Conservation (phyloP, 352 stramenopile genomes). For the Globisporangium orthogonon region DNA sequence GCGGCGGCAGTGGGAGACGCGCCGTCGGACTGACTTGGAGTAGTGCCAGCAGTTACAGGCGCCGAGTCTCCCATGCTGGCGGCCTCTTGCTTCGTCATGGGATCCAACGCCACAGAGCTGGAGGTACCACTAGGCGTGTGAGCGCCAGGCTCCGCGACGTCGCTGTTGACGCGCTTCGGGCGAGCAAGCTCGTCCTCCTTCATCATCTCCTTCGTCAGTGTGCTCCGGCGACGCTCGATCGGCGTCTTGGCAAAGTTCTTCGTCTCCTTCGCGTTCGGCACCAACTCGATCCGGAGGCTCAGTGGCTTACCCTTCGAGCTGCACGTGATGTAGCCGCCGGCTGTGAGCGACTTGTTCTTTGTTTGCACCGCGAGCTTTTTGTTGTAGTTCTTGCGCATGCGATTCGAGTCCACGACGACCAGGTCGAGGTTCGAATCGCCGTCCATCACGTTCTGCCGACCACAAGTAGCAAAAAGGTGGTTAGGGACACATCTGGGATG, state of each 20-base stretch:
- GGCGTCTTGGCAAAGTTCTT: slow-evolving; percentile 45
- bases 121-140: slow-evolving; percentile 37
- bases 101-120: neutral
- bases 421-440: slow-evolving; percentile 32
- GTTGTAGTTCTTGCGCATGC: slow-evolving; percentile 66
- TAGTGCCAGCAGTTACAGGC: neutral
- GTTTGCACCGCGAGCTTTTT: slow-evolving; percentile 36
- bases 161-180: slow-evolving; percentile 33
- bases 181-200: slow-evolving; percentile 30
- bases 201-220: slow-evolving; percentile 12
- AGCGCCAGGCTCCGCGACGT: slow-evolving; percentile 39
- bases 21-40: neutral
- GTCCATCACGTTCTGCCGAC: slow-evolving; percentile 32
- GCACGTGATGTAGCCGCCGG: slow-evolving; percentile 43
- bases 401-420: slow-evolving; percentile 66
- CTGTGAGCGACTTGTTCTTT: slow-evolving; percentile 43
- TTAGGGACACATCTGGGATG: neutral
- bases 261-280: slow-evolving; percentile 17
- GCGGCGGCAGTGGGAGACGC: neutral
- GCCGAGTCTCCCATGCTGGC: no score
- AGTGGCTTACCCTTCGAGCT: slow-evolving; percentile 32
- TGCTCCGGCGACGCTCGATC: slow-evolving; percentile 36
- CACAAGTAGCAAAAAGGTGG: neutral
- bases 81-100: neutral
- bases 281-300: slow-evolving; percentile 31